Conservation (phyloP, 2,329 filamentous ascomycete genomes). For the Sporothrix pseudoabietina region DNA sequence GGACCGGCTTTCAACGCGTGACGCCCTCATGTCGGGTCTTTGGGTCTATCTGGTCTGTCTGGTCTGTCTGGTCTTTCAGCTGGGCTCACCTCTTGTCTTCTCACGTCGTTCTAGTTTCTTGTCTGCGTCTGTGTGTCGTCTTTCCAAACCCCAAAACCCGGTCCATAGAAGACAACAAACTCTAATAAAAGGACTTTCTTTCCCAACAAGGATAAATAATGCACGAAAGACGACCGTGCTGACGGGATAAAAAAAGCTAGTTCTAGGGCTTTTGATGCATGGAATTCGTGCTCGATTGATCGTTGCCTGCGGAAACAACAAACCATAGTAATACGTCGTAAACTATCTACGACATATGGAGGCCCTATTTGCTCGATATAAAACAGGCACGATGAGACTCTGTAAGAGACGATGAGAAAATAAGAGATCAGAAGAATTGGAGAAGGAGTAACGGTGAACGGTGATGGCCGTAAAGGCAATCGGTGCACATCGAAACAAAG, state of each 20-base stretch:
- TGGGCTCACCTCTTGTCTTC: not conserved
- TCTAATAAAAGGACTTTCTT: constrained; percentile 2
- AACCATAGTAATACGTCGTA: not conserved
- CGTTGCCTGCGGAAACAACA: not conserved
- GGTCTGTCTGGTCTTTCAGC: not conserved
- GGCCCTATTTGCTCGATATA: not conserved
- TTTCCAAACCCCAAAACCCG: not conserved
- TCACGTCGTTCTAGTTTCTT: not conserved
- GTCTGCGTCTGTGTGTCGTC: not conserved
- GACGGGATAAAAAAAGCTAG: not conserved
- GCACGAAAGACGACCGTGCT: not conserved
- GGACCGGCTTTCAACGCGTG: not conserved
- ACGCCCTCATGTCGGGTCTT: not conserved
- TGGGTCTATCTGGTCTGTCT: too few relatives aligned
- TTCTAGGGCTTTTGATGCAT: not conserved
- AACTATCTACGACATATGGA: not conserved
- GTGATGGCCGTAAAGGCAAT: not conserved
- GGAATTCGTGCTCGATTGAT: not conserved
- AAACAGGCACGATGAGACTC: not conserved
- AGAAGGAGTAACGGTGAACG: too few relatives aligned
- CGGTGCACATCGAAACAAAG: not conserved
- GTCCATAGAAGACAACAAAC: constrained; percentile 19
- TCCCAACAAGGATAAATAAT: not conserved
- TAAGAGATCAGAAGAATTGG: not conserved
- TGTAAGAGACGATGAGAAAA: not conserved